Evolutionary conservation across 2,329 filamentous ascomycete species (phyloP), one percentile per base, ranked within the genome.

Genomic region (Alternaria triticina): DNA sequence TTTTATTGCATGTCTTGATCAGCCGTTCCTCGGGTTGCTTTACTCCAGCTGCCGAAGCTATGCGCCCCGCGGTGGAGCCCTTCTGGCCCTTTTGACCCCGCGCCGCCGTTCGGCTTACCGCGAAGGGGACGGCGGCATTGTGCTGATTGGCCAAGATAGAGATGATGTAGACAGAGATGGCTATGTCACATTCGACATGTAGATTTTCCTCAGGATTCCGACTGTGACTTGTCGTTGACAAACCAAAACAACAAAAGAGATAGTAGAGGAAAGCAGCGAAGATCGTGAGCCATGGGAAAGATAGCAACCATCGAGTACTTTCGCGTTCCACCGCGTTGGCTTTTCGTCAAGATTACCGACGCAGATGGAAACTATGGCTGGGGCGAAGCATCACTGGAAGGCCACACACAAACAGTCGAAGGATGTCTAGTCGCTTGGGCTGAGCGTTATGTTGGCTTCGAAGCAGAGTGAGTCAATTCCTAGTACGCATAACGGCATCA

Each of bases 281-380:
- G 7, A n/a, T 22, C n/a, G 23, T n/a, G 71, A 36, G 20, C 15
- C 28, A 91, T 91, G 89, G 84, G 84, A 1, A 89, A 87, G 67
- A 91, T 92, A 72, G 83, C 85, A 64, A 84, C 74, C 25, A 88
- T 93, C 46, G 90, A 92, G 70, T 92, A 93, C 74, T 93, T 93
- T 75, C 86, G 91, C 17, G 88, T 93, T 9, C 89, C 89, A 49
- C 91, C 91, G 13, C 84, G 91, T 44, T 94, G 91, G 91, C 83
- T 94, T 2, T 92, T 93, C 68, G 91, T 93, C 68, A 94, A 93
- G 77, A 86, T 94, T 66, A 89, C 86, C 2, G 90, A 93, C 73
- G 87, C 89, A 33, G 83, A 84, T 2, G 90, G 87, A 4, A 83
- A 87, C 33, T 81, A 84, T 54, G 91, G 91, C 7, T 93, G 91